Conservation (phyloP, 2,329 filamentous ascomycete species). For the Cyclaneusma minus region DNA sequence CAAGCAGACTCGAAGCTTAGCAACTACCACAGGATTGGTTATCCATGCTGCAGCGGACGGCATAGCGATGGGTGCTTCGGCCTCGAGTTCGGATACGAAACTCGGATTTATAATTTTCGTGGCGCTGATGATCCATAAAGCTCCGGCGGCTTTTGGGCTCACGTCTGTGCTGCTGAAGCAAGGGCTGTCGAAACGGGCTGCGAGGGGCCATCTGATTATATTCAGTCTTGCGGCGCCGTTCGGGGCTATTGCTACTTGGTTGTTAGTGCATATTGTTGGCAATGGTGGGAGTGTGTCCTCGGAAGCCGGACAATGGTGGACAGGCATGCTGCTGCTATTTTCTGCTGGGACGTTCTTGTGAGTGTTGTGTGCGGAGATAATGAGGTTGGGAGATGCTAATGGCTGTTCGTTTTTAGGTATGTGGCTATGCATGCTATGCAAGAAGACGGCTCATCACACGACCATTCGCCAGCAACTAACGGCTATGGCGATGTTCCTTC, state of each 20-base stretch:
- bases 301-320: slow-evolving; percentile 60
- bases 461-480: slow-evolving; percentile 37
- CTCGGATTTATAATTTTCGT: slow-evolving; percentile 86
- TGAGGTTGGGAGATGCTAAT: not conserved
- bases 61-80: slow-evolving; percentile 87
- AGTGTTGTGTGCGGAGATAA: slow-evolving; percentile 23
- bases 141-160: slow-evolving; percentile 84
- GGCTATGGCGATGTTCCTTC: slow-evolving; percentile 35
- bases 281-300: slow-evolving; percentile 38
- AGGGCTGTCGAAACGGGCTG: slow-evolving; percentile 73
- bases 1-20: slow-evolving; percentile 46
- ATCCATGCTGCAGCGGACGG: slow-evolving; percentile 93
- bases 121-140: slow-evolving; percentile 96
- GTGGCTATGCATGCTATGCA: slow-evolving; percentile 99
- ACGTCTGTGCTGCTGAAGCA: slow-evolving; percentile 84
- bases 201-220: slow-evolving; percentile 70
- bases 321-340: slow-evolving; percentile 85
- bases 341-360: slow-evolving; percentile 91
- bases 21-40: slow-evolving; percentile 86
- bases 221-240: slow-evolving; percentile 85
- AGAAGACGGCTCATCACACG: slow-evolving; percentile 41
- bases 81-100: slow-evolving; percentile 54
- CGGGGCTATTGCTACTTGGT: slow-evolving; percentile 72
- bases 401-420: slow-evolving; percentile 41
- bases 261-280: slow-evolving; percentile 59